phyloP scores from a whole-genome alignment of 2,329 filamentous ascomycete genomes.

The Tricladium varicosporioides region DNA sequence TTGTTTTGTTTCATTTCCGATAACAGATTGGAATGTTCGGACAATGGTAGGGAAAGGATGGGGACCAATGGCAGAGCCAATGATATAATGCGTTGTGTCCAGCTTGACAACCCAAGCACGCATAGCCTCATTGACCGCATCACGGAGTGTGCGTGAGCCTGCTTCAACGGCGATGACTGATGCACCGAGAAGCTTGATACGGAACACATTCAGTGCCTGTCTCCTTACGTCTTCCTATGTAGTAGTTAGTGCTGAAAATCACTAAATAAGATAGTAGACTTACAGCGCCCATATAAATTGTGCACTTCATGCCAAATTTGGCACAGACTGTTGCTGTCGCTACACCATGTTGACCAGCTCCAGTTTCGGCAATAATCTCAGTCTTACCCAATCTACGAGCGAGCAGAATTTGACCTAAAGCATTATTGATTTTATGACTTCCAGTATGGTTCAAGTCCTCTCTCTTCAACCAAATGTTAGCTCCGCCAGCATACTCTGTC shows the following conservation, averaged over 20 bases:
- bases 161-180: conserved; percentile 91
- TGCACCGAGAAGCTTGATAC: conserved; percentile 93
- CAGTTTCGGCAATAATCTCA: conserved; percentile 96
- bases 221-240: conserved; percentile 80
- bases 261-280: conserved; percentile 11
- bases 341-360: conserved; percentile 95
- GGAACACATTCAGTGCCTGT: conserved; percentile 96
- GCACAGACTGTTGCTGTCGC: conserved; percentile 96
- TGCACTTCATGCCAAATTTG: conserved; percentile 97
- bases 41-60: conserved; percentile 98
- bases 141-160: conserved; percentile 77
- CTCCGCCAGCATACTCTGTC: conserved; percentile 84
- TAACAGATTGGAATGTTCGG: conserved; percentile 94
- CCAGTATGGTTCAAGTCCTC: conserved; percentile 98
- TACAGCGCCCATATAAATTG: conserved; percentile 90
- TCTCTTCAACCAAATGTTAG: conserved; percentile 96
- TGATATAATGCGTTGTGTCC: conserved; percentile 95
- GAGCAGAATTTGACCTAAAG: conserved; percentile 86
- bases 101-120: conserved; percentile 92
- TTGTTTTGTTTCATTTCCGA: conserved; percentile 89
- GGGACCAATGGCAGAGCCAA: conserved; percentile 94
- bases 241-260: conserved; percentile 6
- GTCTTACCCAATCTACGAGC: conserved; percentile 88
- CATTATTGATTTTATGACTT: conserved; percentile 99
- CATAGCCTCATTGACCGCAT: conserved; percentile 93